phyloP scores from a whole-genome alignment of 768 basidiomycete genomes.

The Pleurotus citrinopileatus region DNA sequence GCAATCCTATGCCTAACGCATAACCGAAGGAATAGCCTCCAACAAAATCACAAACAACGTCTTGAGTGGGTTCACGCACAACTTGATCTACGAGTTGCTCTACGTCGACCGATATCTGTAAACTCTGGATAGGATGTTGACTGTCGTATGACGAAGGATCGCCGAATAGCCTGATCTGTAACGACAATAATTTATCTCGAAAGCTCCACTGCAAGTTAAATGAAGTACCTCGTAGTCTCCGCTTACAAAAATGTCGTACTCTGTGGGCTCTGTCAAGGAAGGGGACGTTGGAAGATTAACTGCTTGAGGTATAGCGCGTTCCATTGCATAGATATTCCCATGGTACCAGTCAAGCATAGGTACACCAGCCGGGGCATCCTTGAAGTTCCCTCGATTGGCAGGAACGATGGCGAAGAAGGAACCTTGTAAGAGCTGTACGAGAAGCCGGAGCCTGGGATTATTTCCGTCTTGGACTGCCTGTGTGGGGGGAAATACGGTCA shows the following conservation, averaged over 20 bases:
- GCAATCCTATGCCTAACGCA: conserved; percentile 62
- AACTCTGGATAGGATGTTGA: conserved; percentile 50
- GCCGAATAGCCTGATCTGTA: conserved; percentile 80
- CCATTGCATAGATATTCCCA: conserved; percentile 84
- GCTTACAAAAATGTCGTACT: conserved; percentile 70
- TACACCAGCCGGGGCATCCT: conserved; percentile 10
- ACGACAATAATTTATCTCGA: conserved; percentile 4
- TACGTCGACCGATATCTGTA: conserved; percentile 48
- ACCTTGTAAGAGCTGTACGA: conserved; percentile 63
- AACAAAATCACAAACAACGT: conserved; percentile 66
- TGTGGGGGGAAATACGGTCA: conserved; percentile 54
- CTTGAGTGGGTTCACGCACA: conserved; percentile 45
- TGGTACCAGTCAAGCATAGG: conserved; percentile 60
- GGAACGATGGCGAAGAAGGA: conserved; percentile 73
- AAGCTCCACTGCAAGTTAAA: background rate
- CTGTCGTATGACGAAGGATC: conserved; percentile 49
- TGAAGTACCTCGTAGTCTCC: conserved; percentile 75
- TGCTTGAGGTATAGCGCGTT: conserved; percentile 44
- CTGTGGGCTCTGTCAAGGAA: conserved; percentile 37
- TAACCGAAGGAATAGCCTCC: conserved; percentile 75
- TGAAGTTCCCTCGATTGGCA: conserved; percentile 8
- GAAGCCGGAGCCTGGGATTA: conserved; percentile 39
- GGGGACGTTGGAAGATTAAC: conserved; percentile 49
- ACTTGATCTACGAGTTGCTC: conserved; percentile 28
- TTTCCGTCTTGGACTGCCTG: conserved; percentile 7